Percentiles rank a stretch among this genome's conserved stretches.
phyloP scores from a whole-genome alignment of 2,329 filamentous ascomycete genomes.

The Cladophialophora immunda region DNA sequence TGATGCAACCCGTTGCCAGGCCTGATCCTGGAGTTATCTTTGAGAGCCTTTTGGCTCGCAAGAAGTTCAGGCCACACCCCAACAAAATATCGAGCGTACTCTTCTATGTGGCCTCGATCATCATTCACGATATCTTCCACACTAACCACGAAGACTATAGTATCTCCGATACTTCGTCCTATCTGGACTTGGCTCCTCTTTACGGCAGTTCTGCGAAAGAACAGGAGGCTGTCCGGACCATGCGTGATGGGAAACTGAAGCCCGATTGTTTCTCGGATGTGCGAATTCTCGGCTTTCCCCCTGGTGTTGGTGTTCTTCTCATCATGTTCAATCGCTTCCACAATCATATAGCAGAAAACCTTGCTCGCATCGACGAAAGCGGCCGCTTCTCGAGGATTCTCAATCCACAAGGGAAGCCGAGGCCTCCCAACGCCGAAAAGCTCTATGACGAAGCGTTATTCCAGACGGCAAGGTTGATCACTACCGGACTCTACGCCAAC shows the following conservation, averaged over 20 bases:
- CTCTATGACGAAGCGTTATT: constrained; percentile 63
- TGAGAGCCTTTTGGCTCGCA: constrained; percentile 71
- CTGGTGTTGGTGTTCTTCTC: constrained; percentile 72
- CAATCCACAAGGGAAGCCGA: constrained; percentile 34
- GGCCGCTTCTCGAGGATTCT: constrained; percentile 59
- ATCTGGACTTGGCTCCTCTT: constrained; percentile 76
- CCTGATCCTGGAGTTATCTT: constrained; percentile 74
- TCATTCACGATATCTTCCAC: constrained; percentile 71
- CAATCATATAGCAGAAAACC: constrained; percentile 70
- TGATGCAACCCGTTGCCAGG: constrained; percentile 65
- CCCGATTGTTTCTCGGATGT: constrained; percentile 74
- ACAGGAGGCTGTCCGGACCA: constrained; percentile 69
- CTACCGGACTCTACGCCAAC: constrained; percentile 64
- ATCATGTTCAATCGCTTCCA: constrained; percentile 76
- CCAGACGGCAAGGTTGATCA: constrained; percentile 64
- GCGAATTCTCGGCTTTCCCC: constrained; percentile 71
- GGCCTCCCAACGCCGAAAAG: constrained; percentile 49
- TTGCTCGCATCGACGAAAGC: constrained; percentile 72
- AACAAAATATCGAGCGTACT: constrained; percentile 78
- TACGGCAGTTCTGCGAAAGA: constrained; percentile 74
- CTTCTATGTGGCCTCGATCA: constrained; percentile 77
- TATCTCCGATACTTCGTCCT: constrained; percentile 74
- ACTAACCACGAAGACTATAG: constrained; percentile 70
- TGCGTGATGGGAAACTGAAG: constrained; percentile 73
- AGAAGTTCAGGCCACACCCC: constrained; percentile 70